Conservation (phyloP, 306 rosid species). For the barrel medic (Medicago truncatula) region DNA sequence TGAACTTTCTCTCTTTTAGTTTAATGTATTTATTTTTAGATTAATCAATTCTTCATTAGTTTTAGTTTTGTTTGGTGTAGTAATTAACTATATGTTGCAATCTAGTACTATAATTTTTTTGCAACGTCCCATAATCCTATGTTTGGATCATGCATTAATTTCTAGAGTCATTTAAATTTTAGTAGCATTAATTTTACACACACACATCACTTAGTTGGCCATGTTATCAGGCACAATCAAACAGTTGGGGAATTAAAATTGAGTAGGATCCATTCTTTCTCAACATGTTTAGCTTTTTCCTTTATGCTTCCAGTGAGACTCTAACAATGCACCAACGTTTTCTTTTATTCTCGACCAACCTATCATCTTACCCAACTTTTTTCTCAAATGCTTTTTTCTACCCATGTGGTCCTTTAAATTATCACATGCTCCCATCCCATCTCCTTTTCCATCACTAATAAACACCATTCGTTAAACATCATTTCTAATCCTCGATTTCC, state of each 20-base stretch:
- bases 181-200: not conserved
- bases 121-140: too few species aligned
- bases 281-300: conserved; percentile 41
- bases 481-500: conserved; percentile 47
- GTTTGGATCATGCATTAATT: not conserved
- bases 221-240: not conserved
- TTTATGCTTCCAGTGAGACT: conserved; percentile 48
- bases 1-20: too few species aligned
- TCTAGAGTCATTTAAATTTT: not conserved
- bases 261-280: conserved; percentile 13
- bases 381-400: conserved; percentile 20
- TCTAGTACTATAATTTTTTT: too few species aligned
- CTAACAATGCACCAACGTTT: conserved; percentile 45
- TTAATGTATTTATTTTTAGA: too few species aligned
- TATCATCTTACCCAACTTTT: conserved; percentile 42
- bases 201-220: not conserved
- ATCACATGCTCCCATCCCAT: conserved; percentile 54
- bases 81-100: too few species aligned
- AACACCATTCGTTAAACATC: conserved; percentile 29
- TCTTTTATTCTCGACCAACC: conserved; percentile 50
- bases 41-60: too few species aligned
- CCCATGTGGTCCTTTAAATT: conserved; percentile 43
- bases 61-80: too few species aligned
- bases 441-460: conserved; percentile 50
- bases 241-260: conserved; percentile 34